A percentile compares a stretch with the other conserved stretches of the same genome.
These are phyloP conservation scores for Thyridium curvatum DNA, from an alignment of 2,329 filamentous ascomycete species.

Conservation along the genomic window DNA sequence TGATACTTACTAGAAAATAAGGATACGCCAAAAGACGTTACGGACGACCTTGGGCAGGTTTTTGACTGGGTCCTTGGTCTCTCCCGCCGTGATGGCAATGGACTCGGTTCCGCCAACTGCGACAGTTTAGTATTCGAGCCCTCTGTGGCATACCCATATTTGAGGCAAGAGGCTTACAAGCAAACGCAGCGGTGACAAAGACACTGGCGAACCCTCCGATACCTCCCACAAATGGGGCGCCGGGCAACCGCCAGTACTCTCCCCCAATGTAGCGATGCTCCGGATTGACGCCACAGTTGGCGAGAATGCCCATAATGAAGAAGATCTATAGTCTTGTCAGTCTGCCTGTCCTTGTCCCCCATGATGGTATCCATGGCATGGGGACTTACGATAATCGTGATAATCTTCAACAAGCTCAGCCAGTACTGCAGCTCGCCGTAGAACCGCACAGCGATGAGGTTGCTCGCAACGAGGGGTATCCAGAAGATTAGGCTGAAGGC, in stretches of 20 bases:
- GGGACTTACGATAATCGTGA: constrained; percentile 37
- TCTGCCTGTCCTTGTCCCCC: not conserved
- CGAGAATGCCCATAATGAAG: constrained; percentile 56
- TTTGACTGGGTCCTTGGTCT: constrained; percentile 55
- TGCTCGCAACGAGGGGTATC: constrained; percentile 44
- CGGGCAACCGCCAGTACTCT: constrained; percentile 50
- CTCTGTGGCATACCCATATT: not conserved
- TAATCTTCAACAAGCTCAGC: constrained; percentile 47
- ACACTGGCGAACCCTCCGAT: constrained; percentile 62
- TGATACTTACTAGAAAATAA: constrained; percentile 38
- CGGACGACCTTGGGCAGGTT: constrained; percentile 57
- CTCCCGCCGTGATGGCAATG: constrained; percentile 60
- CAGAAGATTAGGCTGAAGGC: constrained; percentile 57
- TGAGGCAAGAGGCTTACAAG: constrained; percentile 33
- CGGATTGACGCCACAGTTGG: constrained; percentile 51
- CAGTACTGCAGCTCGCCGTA: constrained; percentile 54
- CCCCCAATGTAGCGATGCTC: constrained; percentile 50
- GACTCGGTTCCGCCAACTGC: constrained; percentile 51
- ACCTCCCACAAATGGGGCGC: constrained; percentile 58
- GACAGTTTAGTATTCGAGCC: not conserved
- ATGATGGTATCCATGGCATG: not conserved
- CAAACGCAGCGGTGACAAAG: constrained; percentile 56
- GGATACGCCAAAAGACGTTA: constrained; percentile 59
- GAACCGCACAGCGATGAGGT: constrained; percentile 43
- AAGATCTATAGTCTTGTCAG: constrained; percentile 37